These are phyloP conservation scores for Cercophora samala DNA, from an alignment of 495 filamentous ascomycete species.

Conservation along the genomic window DNA sequence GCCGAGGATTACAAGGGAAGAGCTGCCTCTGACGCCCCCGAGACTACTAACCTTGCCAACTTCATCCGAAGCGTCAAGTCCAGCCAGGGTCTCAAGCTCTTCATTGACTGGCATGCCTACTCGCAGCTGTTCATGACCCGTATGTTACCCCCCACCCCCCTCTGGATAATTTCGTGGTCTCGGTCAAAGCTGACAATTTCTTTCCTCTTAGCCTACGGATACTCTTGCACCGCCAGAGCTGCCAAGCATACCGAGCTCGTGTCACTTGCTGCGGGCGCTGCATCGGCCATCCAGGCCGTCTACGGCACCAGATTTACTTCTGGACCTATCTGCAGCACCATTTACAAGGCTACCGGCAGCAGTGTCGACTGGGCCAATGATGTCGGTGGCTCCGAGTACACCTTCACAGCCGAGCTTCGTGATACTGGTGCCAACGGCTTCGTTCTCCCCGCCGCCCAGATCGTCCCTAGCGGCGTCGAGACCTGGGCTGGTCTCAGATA, in stretches of 20 bases:
- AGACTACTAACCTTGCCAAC: slow-evolving; percentile 45
- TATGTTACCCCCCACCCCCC: slow-evolving; percentile 7
- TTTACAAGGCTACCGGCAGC: slow-evolving; percentile 56
- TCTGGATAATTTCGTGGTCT: neutral
- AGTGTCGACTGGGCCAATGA: slow-evolving; percentile 56
- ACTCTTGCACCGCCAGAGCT: slow-evolving; percentile 36
- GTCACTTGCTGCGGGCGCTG: slow-evolving; percentile 39
- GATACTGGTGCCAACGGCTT: slow-evolving; percentile 50
- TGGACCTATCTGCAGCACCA: slow-evolving; percentile 57
- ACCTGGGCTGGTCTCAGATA: slow-evolving; percentile 54
- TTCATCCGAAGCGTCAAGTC: slow-evolving; percentile 41
- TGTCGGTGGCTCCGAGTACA: slow-evolving; percentile 50
- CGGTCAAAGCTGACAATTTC: slow-evolving; percentile 14
- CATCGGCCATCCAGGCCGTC: slow-evolving; percentile 46
- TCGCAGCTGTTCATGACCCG: slow-evolving; percentile 45
- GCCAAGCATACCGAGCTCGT: slow-evolving; percentile 49
- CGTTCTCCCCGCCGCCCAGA: slow-evolving; percentile 54
- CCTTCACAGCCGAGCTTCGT: slow-evolving; percentile 54
- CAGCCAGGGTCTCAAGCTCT: slow-evolving; percentile 52
- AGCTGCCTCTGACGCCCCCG: slow-evolving; percentile 45
- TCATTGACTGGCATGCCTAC: slow-evolving; percentile 61
- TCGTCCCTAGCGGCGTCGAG: slow-evolving; percentile 51
- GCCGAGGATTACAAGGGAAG: slow-evolving; percentile 52
- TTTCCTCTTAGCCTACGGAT: slow-evolving; percentile 30
- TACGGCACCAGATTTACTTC: slow-evolving; percentile 48